Conservation (phyloP, 179 eudicot genomes). For the Silene vulgaris region DNA sequence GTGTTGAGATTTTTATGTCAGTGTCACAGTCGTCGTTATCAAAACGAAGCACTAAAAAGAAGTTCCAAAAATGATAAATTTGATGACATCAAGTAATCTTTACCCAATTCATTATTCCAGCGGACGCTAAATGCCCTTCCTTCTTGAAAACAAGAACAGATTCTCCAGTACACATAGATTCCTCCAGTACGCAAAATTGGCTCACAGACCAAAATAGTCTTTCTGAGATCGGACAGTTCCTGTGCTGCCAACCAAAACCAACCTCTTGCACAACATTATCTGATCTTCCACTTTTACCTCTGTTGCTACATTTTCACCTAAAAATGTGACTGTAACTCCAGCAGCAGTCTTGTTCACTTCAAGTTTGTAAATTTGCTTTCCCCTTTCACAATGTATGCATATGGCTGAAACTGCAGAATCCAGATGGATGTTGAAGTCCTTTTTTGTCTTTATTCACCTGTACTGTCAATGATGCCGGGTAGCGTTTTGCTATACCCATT, state of each 20-base stretch:
- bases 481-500: constrained; percentile 52
- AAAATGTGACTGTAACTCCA: constrained; percentile 67
- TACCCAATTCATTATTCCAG: constrained; percentile 97
- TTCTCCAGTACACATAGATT: constrained; percentile 89
- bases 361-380: constrained; percentile 70
- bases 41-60: constrained; percentile 8
- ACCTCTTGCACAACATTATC: constrained; percentile 57
- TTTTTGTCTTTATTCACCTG: constrained; percentile 91
- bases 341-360: constrained; percentile 77
- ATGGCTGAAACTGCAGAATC: constrained; percentile 72
- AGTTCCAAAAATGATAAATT: neutral
- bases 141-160: constrained; percentile 92
- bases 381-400: constrained; percentile 72
- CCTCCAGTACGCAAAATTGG: too few relatives aligned
- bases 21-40: neutral
- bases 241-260: constrained; percentile 62
- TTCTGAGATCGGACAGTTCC: constrained; percentile 72
- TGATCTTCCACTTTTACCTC: constrained; percentile 85
- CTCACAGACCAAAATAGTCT: too few relatives aligned
- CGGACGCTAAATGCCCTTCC: constrained; percentile 60
- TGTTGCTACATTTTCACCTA: constrained; percentile 81
- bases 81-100: neutral
- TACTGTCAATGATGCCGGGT: constrained; percentile 55
- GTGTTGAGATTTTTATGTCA: neutral
- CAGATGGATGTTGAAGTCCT: constrained; percentile 70